A percentile compares a stretch with the other conserved stretches of the same genome.
phyloP scores from a whole-genome alignment of 164 flowering plant species.

The Annona cherimola region DNA sequence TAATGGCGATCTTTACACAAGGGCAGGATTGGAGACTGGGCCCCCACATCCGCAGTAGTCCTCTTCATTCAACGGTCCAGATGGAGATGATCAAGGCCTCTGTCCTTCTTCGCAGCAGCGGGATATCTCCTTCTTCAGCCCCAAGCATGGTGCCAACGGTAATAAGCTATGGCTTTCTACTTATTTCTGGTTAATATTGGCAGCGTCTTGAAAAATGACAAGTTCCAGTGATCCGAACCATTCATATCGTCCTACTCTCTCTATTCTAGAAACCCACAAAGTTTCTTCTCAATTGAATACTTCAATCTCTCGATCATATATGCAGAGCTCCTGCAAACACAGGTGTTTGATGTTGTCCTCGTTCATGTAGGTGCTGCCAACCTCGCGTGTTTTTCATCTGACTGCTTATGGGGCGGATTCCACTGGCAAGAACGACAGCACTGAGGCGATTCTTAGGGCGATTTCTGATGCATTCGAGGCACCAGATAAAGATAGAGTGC shows the following conservation, averaged over 20 bases:
- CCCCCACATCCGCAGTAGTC: neutral
- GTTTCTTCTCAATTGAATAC: neutral
- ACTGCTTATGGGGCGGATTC: conserved; percentile 14
- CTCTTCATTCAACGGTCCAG: neutral
- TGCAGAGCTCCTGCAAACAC: neutral
- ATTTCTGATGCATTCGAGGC: conserved; percentile 9
- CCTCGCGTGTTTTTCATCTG: conserved; percentile 5
- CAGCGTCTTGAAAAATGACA: neutral
- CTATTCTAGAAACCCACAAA: neutral
- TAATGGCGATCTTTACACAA: neutral
- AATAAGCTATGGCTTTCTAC: no score
- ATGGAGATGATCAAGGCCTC: neutral
- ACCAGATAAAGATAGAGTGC: no score
- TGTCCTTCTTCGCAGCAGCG: neutral
- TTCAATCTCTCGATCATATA: neutral
- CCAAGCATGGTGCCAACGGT: neutral
- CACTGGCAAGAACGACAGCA: conserved; percentile 12
- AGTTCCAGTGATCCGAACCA: neutral
- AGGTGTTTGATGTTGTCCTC: neutral
- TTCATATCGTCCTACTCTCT: neutral
- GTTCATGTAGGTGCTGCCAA: neutral
- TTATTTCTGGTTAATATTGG: neutral
- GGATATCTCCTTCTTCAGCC: neutral
- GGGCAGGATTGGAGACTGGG: neutral
- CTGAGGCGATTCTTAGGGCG: conserved; percentile 9